Percentiles rank a stretch among this genome's conserved stretches.
Conservation (phyloP, 305 asterid species). For the Rubia balearica region DNA sequence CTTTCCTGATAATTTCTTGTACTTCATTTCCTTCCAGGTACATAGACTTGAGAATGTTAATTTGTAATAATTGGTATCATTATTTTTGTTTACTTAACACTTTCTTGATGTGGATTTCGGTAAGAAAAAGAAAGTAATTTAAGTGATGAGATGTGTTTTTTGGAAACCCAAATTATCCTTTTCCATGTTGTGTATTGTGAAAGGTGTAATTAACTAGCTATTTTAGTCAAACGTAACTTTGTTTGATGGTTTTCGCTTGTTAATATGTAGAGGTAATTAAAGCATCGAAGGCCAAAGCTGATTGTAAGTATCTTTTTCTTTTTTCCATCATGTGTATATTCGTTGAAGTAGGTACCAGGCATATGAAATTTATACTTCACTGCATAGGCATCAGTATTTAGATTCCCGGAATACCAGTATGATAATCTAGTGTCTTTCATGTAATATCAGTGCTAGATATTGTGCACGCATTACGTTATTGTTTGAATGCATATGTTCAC, state of each 20-base stretch:
- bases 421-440: no score
- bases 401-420: no score
- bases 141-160: background rate
- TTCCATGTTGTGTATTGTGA: background rate
- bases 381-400: no score
- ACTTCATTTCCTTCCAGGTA: background rate
- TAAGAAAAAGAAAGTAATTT: background rate
- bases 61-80: background rate
- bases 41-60: background rate
- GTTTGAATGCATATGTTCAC: no score
- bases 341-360: constrained; percentile 4
- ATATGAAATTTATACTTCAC: constrained; percentile 6
- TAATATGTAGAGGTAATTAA: constrained; percentile 76
- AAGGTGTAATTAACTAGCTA: background rate
- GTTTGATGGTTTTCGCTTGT: constrained; percentile 16
- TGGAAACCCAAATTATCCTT: background rate
- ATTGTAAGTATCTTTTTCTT: constrained; percentile 54
- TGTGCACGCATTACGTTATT: no score
- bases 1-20: constrained; percentile 7
- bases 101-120: background rate
- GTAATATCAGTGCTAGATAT: no score
- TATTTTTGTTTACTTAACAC: background rate
- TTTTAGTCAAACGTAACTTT: background rate
- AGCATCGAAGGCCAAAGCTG: constrained; percentile 69
- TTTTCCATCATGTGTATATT: constrained; percentile 12